A percentile compares a stretch with the other conserved stretches of the same genome.
These are phyloP conservation scores for Talaromyces albobiverticillius DNA, from an alignment of 2,329 filamentous ascomycete genomes.

Conservation along the genomic window DNA sequence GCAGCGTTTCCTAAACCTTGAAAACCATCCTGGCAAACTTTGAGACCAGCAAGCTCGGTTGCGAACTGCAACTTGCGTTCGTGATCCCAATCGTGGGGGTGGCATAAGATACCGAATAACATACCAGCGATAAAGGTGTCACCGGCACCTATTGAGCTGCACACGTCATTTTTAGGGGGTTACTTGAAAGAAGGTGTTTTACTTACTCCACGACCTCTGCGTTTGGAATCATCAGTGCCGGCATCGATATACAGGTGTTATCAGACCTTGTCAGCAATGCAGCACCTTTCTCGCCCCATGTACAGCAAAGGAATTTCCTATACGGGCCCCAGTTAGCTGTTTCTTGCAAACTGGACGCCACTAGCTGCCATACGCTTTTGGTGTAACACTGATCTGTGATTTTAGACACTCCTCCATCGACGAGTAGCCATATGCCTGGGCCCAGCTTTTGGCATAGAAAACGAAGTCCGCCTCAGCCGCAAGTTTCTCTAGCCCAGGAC, in stretches of 20 bases:
- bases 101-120: constrained; percentile 59
- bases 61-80: constrained; percentile 57
- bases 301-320: constrained; percentile 52
- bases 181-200: constrained; percentile 13
- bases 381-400: constrained; percentile 38
- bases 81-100: constrained; percentile 49
- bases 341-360: neutral
- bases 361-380: constrained; percentile 44
- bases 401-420: constrained; percentile 53
- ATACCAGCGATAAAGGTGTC: constrained; percentile 74
- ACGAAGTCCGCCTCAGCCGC: constrained; percentile 65
- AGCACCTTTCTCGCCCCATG: constrained; percentile 59
- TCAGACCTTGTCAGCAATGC: constrained; percentile 42
- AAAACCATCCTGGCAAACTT: constrained; percentile 68
- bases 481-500: constrained; percentile 58
- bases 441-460: constrained; percentile 72
- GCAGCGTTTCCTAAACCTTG: constrained; percentile 41
- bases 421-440: constrained; percentile 49
- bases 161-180: constrained; percentile 15
- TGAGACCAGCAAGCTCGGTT: constrained; percentile 64
- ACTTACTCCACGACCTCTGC: constrained; percentile 60
- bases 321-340: constrained; percentile 20
- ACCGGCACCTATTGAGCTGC: constrained; percentile 68
- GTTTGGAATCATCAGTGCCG: constrained; percentile 40
- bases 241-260: constrained; percentile 38